These are phyloP conservation scores for Penicillium salamii DNA, from an alignment of 495 filamentous ascomycete genomes.

Conservation along the genomic window DNA sequence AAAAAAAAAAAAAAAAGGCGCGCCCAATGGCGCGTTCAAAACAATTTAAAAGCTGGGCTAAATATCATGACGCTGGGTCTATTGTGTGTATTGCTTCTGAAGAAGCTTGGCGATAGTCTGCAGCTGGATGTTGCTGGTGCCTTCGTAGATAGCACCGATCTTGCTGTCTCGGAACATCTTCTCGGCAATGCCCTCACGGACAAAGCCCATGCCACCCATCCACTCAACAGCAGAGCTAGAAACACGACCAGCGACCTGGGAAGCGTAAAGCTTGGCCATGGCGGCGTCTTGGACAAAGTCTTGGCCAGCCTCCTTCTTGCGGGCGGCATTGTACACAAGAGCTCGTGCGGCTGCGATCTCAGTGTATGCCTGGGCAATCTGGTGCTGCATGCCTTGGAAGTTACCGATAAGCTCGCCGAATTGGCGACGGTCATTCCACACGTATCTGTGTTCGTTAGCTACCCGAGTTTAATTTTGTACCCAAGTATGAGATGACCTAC, in stretches of 20 bases:
- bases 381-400: constrained; percentile 99
- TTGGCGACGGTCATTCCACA: constrained; percentile 97
- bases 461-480: not conserved
- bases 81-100: constrained; percentile 80
- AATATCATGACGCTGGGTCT: not conserved
- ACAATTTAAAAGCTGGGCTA: constrained; percentile 2
- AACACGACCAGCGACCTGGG: constrained; percentile 87
- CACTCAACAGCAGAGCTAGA: constrained; percentile 88
- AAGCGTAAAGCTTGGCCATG: constrained; percentile 96
- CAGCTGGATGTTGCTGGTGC: constrained; percentile 81
- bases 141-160: constrained; percentile 98
- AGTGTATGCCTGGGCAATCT: constrained; percentile 92
- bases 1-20: not conserved
- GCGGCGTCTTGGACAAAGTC: constrained; percentile 94
- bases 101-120: constrained; percentile 91
- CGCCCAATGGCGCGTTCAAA: not conserved
- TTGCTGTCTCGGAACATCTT: constrained; percentile 98
- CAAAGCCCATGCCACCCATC: constrained; percentile 99
- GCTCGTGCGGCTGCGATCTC: constrained; percentile 90
- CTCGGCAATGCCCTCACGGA: constrained; percentile 93
- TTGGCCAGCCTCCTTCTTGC: constrained; percentile 96
- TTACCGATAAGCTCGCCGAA: constrained; percentile 89
- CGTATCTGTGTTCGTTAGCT: constrained; percentile 50
- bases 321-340: constrained; percentile 91
- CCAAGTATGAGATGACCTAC: constrained; percentile 40